These are phyloP conservation scores for Fraxinus excelsior DNA, from an alignment of 257 asterid genomes.

Conservation along the genomic window DNA sequence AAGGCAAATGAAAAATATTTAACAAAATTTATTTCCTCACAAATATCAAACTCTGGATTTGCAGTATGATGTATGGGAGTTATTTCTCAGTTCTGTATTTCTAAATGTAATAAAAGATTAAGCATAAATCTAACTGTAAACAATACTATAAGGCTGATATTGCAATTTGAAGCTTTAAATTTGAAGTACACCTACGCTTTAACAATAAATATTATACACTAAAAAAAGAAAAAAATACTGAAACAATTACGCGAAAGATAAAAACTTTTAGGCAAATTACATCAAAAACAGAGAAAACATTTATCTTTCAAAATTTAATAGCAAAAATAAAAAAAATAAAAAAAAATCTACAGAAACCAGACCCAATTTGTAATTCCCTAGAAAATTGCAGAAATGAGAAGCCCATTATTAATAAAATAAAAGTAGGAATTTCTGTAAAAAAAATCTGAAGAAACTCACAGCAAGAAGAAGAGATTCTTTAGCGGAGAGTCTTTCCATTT, in stretches of 20 bases:
- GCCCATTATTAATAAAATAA: background rate
- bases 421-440: background rate
- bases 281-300: background rate
- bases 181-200: background rate
- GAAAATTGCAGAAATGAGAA: constrained; percentile 1
- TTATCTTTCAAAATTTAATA: background rate
- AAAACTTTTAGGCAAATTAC: background rate
- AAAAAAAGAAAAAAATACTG: background rate
- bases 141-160: background rate
- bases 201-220: background rate
- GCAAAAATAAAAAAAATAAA: too few species aligned
- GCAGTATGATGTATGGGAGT: too few species aligned
- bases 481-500: constrained; percentile 91
- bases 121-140: too few species aligned
- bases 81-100: too few species aligned
- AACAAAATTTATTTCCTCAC: background rate
- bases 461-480: constrained; percentile 92
- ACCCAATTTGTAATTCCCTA: background rate
- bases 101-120: too few species aligned
- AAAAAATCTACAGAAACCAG: background rate
- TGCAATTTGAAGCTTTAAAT: background rate
- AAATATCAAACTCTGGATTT: too few species aligned
- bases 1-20: background rate
- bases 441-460: constrained; percentile 37
- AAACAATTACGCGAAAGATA: background rate